A percentile compares a stretch with the other conserved stretches of the same genome.
Evolutionary conservation across 2,329 filamentous ascomycete genomes (phyloP).

Genomic region (Pseudogymnoascus sp.): DNA sequence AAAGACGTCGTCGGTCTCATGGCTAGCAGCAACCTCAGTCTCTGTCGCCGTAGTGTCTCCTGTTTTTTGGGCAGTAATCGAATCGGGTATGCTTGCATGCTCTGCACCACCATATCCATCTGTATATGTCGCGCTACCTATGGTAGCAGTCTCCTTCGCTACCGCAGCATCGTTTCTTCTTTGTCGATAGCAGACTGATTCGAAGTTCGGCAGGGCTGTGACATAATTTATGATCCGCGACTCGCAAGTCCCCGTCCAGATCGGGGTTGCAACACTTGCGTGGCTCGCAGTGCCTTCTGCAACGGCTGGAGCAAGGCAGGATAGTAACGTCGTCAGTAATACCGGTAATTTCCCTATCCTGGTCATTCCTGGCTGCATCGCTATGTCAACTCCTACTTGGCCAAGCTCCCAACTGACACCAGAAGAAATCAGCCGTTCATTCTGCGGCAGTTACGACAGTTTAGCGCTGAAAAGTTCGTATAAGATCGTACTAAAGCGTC

Average conservation of each 20-base stretch:
- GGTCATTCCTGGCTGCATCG: constrained; percentile 2
- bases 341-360: background rate
- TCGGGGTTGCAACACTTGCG: background rate
- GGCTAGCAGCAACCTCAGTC: background rate
- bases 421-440: background rate
- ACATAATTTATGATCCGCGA: constrained; percentile 71
- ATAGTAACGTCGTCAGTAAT: background rate
- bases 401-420: background rate
- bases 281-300: background rate
- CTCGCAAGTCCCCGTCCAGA: constrained; percentile 36
- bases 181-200: constrained; percentile 38
- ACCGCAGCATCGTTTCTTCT: background rate
- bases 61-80: constrained; percentile 14
- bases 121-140: constrained; percentile 13
- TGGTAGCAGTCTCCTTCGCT: constrained; percentile 14
- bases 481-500: background rate
- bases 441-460: background rate
- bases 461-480: background rate
- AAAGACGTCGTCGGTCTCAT: constrained; percentile 51
- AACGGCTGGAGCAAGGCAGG: background rate
- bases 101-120: constrained; percentile 6
- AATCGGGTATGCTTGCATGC: constrained; percentile 8
- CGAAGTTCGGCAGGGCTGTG: constrained; percentile 67
- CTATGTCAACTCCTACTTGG: constrained; percentile 6
- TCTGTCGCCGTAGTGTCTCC: constrained; percentile 2